Evolutionary conservation across 2,329 filamentous ascomycete species (phyloP).

Genomic region (Colletotrichum phormii): DNA sequence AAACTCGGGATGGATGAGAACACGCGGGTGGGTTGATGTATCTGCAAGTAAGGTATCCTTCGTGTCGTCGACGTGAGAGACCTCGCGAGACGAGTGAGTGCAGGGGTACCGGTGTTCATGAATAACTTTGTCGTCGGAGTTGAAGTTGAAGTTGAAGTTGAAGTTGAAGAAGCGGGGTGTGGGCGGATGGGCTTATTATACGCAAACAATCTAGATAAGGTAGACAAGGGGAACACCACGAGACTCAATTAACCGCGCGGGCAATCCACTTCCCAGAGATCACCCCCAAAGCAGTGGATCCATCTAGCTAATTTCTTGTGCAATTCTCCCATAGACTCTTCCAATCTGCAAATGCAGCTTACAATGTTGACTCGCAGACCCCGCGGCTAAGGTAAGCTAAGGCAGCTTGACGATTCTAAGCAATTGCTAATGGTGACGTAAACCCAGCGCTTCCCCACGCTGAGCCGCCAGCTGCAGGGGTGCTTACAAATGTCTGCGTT

Average conservation of each 20-base stretch:
- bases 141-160: too few species aligned
- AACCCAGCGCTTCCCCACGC: conserved; percentile 31
- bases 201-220: neutral
- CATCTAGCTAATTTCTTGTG: neutral
- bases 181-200: conserved; percentile 1
- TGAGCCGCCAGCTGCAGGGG: neutral
- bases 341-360: neutral
- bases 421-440: conserved; percentile 51
- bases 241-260: neutral
- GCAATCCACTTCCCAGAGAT: neutral
- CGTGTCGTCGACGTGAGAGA: neutral
- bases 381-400: neutral
- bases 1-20: conserved; percentile 4
- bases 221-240: neutral
- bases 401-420: conserved; percentile 14
- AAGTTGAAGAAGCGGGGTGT: conserved; percentile 1
- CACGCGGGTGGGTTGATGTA: neutral
- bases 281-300: neutral
- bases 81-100: conserved; percentile 6
- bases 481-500: conserved; percentile 33
- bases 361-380: neutral
- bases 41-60: neutral
- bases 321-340: neutral
- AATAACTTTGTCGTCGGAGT: neutral
- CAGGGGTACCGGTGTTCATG: conserved; percentile 2